Evolutionary conservation across 805 yeast genomes (phyloP), one percentile per base, ranked within the genome.

Genomic region (Schwanniomyces polymorphus): DNA sequence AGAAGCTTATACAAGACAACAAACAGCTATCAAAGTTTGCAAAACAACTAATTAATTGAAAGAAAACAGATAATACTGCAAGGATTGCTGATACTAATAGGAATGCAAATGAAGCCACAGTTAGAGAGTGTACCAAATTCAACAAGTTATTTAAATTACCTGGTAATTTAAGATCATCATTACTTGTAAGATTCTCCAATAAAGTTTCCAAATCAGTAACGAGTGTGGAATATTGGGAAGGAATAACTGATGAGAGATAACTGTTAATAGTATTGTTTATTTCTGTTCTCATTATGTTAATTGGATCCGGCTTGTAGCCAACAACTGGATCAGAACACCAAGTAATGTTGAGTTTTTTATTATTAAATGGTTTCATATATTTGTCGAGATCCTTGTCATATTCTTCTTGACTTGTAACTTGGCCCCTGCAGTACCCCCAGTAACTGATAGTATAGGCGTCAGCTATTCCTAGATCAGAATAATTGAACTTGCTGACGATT

Each of bases 291-390:
- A 73, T 48, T 5, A 73, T 50, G 2, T 51, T 55, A 37, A 75
- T 63, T 1, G 87, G 84, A 58, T 85, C 79, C 55, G 87, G 78
- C 49, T 70, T 64, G 62, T 74, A 88, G 53, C 81, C 81, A 2
- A 80, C 70, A 47, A 70, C 63, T 17, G 91, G 81, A 8, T 70
- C 57, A 12, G 79, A 67, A 63, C 95, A 88, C 60, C 69, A 70
- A 3, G 74, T 68, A 52, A 73, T 71, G 42, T 70, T 66, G 23
- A 68, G 59, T 9, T 65, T 56, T 14, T 56, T 49, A 46, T 68
- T 68, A 42, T 63, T 63, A 44, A 64, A 67, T 10, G 56, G 53
- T 17, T 54, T 51, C 10, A 44, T 21, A 11, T 49, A 37, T 25
- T 45, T 39, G 10, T 51, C 56, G 1, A 48, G 34, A 7, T 38